A percentile compares a stretch with the other conserved stretches of the same genome.
These are phyloP conservation scores for Gracilaria gracilis DNA, from an alignment of 23 red algal species.

Conservation along the genomic window DNA sequence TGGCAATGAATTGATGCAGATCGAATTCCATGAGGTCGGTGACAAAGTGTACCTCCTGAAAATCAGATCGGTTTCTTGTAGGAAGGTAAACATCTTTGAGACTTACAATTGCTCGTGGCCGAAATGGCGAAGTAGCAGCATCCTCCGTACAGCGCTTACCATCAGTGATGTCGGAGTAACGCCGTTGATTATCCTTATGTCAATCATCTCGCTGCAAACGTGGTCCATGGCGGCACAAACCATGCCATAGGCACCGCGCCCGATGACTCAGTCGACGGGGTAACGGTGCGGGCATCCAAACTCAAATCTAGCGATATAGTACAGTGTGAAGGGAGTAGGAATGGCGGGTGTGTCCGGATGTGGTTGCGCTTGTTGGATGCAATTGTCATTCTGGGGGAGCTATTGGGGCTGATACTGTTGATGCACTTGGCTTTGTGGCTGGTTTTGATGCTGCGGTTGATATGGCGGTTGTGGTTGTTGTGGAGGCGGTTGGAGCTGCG, in stretches of 20 bases:
- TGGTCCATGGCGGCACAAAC: conserved; percentile 76
- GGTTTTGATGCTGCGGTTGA: neutral
- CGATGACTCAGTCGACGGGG: conserved; percentile 81
- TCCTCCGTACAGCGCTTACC: conserved; percentile 84
- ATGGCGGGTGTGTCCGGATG: conserved; percentile 3
- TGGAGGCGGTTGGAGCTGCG: neutral
- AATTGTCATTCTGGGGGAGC: neutral
- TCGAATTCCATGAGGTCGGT: conserved; percentile 96
- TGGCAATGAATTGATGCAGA: conserved; percentile 94
- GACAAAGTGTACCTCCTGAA: conserved; percentile 95
- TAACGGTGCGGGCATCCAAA: conserved; percentile 91
- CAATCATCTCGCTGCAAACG: conserved; percentile 62
- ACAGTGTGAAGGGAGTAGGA: neutral
- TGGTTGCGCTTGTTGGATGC: conserved; percentile 7
- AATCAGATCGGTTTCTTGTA: conserved; percentile 28
- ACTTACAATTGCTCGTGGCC: conserved; percentile 90
- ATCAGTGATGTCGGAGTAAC: conserved; percentile 83
- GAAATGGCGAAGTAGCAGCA: conserved; percentile 91
- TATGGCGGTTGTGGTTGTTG: neutral
- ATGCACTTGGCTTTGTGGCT: neutral
- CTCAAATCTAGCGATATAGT: neutral
- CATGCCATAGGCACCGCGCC: conserved; percentile 96
- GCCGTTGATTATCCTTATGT: conserved; percentile 92
- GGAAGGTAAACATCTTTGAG: conserved; percentile 92
- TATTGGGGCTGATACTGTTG: neutral